phyloP scores from a whole-genome alignment of 2,329 filamentous ascomycete genomes.

The Fusarium keratoplasticum region DNA sequence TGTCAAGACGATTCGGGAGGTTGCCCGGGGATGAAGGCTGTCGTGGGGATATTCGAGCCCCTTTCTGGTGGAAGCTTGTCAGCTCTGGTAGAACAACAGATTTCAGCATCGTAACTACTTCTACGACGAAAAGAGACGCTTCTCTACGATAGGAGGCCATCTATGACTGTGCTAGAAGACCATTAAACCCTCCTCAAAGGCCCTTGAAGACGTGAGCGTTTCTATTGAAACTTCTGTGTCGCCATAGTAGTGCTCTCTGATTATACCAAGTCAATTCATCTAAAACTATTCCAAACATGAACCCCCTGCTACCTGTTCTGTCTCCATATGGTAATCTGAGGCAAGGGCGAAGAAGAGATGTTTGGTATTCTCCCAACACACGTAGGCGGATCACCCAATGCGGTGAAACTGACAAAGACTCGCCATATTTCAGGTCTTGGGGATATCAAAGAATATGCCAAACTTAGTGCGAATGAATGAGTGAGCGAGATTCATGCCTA shows the following conservation, averaged over 20 bases:
- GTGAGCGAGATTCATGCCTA: neutral
- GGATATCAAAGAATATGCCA: neutral
- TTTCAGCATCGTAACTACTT: neutral
- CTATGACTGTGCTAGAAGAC: neutral
- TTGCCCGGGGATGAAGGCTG: conserved; percentile 59
- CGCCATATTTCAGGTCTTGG: neutral
- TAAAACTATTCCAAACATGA: neutral
- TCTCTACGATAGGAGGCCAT: neutral
- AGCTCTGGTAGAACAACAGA: neutral
- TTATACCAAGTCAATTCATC: neutral
- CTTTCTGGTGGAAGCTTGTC: neutral
- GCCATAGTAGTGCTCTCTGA: neutral
- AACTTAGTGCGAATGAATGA: neutral
- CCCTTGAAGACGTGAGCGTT: neutral
- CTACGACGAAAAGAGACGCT: neutral
- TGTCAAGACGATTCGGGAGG: conserved; percentile 77
- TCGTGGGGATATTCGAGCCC: neutral
- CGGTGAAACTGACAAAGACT: neutral
- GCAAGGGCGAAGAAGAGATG: neutral
- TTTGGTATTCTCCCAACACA: neutral
- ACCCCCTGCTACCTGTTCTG: neutral
- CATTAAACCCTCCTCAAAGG: neutral
- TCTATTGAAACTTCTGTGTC: neutral
- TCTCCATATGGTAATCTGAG: neutral
- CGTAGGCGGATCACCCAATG: neutral